Evolutionary conservation across 1,139 yeast genomes (phyloP), one percentile per base, ranked within the genome.

Genomic region (Protomyces pachydermus): DNA sequence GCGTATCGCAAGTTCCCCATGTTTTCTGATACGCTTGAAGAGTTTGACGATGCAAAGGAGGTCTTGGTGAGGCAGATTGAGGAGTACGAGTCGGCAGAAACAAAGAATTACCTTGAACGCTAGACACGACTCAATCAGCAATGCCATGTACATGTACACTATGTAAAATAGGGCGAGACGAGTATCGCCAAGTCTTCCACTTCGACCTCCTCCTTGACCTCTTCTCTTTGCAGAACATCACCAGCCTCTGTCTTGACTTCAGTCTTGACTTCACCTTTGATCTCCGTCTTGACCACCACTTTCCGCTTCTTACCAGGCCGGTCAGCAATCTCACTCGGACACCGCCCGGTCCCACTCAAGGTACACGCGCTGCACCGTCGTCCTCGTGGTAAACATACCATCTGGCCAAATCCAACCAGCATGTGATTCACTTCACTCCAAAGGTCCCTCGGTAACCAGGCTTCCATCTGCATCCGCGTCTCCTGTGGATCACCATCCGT

Each of bases 381-480:
- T 2, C 85, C 84, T 60, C 86, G 79, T 0, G 97, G 89, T 1
- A 85, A 82, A 73, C 98, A 91, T 1, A 91, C 81, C 1, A 85
- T 85, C 74, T 91, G 98, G 9, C 64, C 64, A 23, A 45, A 56
- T 20, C 58, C 58, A 35, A 60, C 64, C 50, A 60, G 32, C 50
- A 57, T 42, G 35, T 57, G 96, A 72, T 91, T 91, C 35, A 93
- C 84, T 65, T 88, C 95, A 4, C 79, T 77, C 98, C 98, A 91
- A 60, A 83, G 79, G 52, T 82, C 82, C 58, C 72, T 74, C 0
- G 96, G 95, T 12, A 91, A 76, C 95, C 96, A 88, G 32, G 77
- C 75, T 71, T 91, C 88, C 53, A 91, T 75, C 60, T 81, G 86
- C 45, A 78, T 71, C 23, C 98, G 74, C 0, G 96, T 88, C 53